Evolutionary conservation across 768 basidiomycete species (phyloP).

Genomic region (Mycena rosella): DNA sequence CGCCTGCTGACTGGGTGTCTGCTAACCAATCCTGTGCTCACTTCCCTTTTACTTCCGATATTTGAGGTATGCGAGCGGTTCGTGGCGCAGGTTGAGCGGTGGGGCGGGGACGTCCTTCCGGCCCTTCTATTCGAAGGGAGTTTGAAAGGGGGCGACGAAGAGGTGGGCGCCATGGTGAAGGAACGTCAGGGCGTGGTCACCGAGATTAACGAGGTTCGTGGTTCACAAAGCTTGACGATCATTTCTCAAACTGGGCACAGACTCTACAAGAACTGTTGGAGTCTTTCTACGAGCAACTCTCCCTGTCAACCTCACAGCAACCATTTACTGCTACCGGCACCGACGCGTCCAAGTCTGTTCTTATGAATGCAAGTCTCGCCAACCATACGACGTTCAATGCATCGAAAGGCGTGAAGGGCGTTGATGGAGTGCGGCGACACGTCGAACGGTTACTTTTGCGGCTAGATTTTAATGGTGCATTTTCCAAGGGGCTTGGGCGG

Average conservation of each 20-base stretch:
- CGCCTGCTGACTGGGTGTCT: constrained; percentile 85
- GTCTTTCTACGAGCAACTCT: constrained; percentile 85
- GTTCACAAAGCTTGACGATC: neutral
- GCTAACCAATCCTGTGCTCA: constrained; percentile 73
- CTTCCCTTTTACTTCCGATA: constrained; percentile 75
- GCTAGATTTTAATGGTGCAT: constrained; percentile 86
- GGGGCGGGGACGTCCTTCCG: constrained; percentile 93
- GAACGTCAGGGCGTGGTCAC: constrained; percentile 77
- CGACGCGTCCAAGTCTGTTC: constrained; percentile 79
- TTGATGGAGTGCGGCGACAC: constrained; percentile 78
- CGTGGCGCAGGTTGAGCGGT: constrained; percentile 89
- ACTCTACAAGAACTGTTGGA: constrained; percentile 74
- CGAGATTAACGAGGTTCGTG: constrained; percentile 81
- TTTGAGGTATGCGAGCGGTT: constrained; percentile 89
- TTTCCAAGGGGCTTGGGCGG: constrained; percentile 64
- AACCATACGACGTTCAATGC: constrained; percentile 67
- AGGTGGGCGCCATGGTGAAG: constrained; percentile 79
- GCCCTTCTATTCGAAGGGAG: constrained; percentile 87
- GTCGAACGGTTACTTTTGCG: constrained; percentile 86
- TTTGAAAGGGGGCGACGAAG: constrained; percentile 66
- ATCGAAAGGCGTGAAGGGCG: constrained; percentile 61
- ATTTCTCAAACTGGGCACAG: constrained; percentile 51
- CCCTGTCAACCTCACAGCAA: constrained; percentile 81
- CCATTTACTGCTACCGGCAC: constrained; percentile 66
- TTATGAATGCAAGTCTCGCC: constrained; percentile 69